Base-by-base conservation (phyloP, 2,329 filamentous ascomycete genomes). In the Neocucurbitaria cava region DNA sequence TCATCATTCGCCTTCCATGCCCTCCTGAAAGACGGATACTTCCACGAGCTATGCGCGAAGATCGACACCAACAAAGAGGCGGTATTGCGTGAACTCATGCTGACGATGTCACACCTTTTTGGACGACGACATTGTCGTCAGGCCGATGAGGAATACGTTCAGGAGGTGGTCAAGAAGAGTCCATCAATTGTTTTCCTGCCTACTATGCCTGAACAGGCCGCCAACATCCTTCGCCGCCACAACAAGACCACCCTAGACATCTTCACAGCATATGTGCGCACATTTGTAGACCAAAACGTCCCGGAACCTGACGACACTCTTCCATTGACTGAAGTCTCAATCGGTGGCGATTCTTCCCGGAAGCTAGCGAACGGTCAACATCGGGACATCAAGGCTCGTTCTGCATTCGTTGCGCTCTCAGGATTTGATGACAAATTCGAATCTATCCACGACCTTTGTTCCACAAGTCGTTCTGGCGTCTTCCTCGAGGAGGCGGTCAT, bases 1-100 rank as follows among this genome's bases (percentile, higher is more conserved):
- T 85, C 87, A 0, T 86, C 85, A 5, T 92, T 93, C 68, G 89
- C 89, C 0, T 91, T 93, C 74, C 90, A 93, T 68, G 85, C 89
- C 1, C 78, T 94, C 9, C 76, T 94, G 1, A 88, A 86, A 54
- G 84, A 83, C 2, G 89, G 89, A 0, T 92, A 89, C 66, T 89
- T 93, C 69, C 82, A 87, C 58, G 73, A 79, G 20, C 74, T 93
- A 0, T 91, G 89, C 67, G 79, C 79, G 2, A 77, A 83, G 15
- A 80, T 90, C 31, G 73, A 83, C 39, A 76, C 70, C 3, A 81
- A 82, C 15, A 79, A 81, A 20, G 64, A 83, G 15, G 60, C 72
- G 0, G 82, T 86, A 0, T 70, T 89, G 3, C 76, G 79, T n/a
- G 81, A 84, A 26, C 75, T 93, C 33, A 84, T 92, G 76, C 77